Percentiles rank a stretch among this genome's conserved stretches.
Conservation (phyloP, 768 basidiomycete genomes). For the Sutorius australiensis region DNA sequence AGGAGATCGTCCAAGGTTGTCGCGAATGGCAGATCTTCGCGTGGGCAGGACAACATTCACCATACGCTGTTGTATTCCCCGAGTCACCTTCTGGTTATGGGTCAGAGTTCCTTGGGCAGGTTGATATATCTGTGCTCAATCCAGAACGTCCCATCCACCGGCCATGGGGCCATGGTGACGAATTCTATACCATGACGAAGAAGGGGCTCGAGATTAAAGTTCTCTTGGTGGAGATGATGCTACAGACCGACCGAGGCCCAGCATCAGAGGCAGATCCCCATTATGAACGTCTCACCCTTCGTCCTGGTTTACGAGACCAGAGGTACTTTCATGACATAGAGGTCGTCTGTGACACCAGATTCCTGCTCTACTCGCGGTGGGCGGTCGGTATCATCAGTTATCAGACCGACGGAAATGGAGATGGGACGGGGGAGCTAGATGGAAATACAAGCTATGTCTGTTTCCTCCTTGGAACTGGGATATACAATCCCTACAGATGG, state of each 20-base stretch:
- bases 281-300: neutral
- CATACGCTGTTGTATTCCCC: slow-evolving; percentile 3
- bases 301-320: neutral
- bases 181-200: slow-evolving; percentile 3
- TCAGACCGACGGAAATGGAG: neutral
- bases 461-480: slow-evolving; percentile 4
- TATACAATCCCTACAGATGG: slow-evolving; percentile 5
- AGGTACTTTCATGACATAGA: neutral
- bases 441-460: neutral
- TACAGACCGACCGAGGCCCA: neutral
- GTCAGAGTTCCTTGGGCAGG: neutral
- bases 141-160: neutral
- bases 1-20: slow-evolving; percentile 2
- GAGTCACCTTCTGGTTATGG: slow-evolving; percentile 1
- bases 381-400: slow-evolving; percentile 8
- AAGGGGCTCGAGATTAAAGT: slow-evolving; percentile 5
- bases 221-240: slow-evolving; percentile 7
- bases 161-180: slow-evolving; percentile 6
- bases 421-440: neutral
- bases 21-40: slow-evolving; percentile 11
- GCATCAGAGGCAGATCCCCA: neutral
- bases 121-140: neutral
- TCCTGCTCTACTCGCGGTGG: slow-evolving; percentile 4
- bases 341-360: slow-evolving; percentile 2
- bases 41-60: slow-evolving; percentile 6